Conservation (phyloP, 768 basidiomycete genomes). For the Tylopilus intermedius region DNA sequence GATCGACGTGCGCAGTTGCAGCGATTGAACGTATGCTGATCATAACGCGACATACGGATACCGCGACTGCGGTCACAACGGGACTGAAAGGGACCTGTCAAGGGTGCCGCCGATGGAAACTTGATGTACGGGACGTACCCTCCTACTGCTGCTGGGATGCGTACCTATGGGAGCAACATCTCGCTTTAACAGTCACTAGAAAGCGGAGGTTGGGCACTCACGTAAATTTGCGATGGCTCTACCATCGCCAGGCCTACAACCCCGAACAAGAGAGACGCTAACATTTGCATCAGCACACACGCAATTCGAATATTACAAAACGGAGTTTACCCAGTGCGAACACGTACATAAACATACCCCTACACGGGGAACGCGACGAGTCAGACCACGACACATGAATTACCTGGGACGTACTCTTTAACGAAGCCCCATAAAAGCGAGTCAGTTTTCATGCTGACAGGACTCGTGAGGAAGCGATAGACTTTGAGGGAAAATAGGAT, state of each 20-base stretch:
- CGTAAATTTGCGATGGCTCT: conserved; percentile 4
- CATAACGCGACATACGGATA: conserved; percentile 36
- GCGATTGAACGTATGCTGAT: conserved; percentile 37
- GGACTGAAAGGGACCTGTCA: no score
- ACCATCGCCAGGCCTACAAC: conserved; percentile 8
- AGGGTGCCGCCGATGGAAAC: no score
- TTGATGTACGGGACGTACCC: not conserved
- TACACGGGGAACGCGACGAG: not conserved
- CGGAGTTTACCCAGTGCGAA: conserved; percentile 1
- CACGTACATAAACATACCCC: conserved; percentile 14
- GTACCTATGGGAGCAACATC: not conserved
- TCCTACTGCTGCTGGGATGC: not conserved
- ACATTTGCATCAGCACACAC: not conserved
- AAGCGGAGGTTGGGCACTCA: not conserved
- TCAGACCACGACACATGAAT: not conserved
- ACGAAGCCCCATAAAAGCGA: conserved; percentile 13
- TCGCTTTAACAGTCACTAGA: not conserved
- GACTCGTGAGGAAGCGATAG: conserved; percentile 1
- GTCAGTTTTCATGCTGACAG: conserved; percentile 4
- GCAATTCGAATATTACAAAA: not conserved
- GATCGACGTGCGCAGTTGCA: conserved; percentile 32
- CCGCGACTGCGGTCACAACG: conserved; percentile 2
- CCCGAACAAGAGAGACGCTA: conserved; percentile 3
- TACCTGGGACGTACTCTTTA: conserved; percentile 13
- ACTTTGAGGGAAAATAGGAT: no score